phyloP scores from a whole-genome alignment of 2,329 filamentous ascomycete genomes.

The Fusarium illudens region DNA sequence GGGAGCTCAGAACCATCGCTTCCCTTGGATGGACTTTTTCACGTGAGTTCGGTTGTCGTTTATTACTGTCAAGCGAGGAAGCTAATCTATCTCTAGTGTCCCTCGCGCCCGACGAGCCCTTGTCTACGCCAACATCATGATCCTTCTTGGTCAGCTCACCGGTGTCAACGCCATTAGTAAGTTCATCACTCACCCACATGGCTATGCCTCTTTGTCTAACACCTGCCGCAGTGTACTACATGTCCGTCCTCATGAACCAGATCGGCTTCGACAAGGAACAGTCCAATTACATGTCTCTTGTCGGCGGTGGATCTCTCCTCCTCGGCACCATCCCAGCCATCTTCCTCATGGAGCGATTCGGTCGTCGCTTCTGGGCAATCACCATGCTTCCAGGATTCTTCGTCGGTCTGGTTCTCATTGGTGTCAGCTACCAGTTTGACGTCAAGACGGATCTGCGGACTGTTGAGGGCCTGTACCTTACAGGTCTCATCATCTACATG shows the following conservation, averaged over 20 bases:
- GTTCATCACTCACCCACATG: neutral
- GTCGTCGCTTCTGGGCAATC: conserved; percentile 78
- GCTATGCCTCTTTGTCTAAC: neutral
- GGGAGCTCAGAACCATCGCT: conserved; percentile 62
- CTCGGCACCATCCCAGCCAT: conserved; percentile 74
- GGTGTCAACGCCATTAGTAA: conserved; percentile 69
- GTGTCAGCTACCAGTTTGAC: conserved; percentile 67
- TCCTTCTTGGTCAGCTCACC: conserved; percentile 74
- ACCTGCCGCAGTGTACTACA: conserved; percentile 66
- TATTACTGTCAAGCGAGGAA: neutral
- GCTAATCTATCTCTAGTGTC: conserved; percentile 46
- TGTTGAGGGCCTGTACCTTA: conserved; percentile 69
- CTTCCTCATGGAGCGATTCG: conserved; percentile 76
- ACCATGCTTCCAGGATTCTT: conserved; percentile 77
- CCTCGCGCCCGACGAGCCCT: conserved; percentile 72
- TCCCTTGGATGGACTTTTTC: conserved; percentile 78
- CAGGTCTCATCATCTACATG: conserved; percentile 74
- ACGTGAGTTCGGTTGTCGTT: conserved; percentile 50
- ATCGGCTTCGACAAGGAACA: conserved; percentile 71
- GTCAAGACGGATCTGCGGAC: conserved; percentile 54
- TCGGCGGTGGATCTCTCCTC: conserved; percentile 73
- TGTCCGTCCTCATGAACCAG: conserved; percentile 71
- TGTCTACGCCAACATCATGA: conserved; percentile 75
- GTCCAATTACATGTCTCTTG: conserved; percentile 77
- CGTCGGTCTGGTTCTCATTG: conserved; percentile 72